Evolutionary conservation across 2,329 filamentous ascomycete species (phyloP), one percentile per base, ranked within the genome.

Genomic region (Colletotrichum filicis): DNA sequence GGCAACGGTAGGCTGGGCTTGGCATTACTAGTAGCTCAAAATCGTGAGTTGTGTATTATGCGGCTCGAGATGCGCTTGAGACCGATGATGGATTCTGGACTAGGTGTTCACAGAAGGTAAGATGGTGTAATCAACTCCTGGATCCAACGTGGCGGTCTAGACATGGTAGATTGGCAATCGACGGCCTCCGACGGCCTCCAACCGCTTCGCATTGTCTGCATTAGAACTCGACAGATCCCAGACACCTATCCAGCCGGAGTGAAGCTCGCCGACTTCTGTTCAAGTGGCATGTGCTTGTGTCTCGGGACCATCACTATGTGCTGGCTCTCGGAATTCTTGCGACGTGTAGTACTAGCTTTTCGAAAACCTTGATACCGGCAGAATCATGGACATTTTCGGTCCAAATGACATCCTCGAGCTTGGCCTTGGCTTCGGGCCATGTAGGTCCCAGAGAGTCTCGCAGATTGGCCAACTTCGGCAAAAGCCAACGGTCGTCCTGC

Each of bases 341-440:
- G 7, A 66, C 14, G 32, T 73, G 35, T 19, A 73, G 16, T 9
- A 69, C 59, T 5, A 71, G 30, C 32, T 57, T 63, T 35, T 74
- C 68, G 16, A 73, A 78, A 0, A 75, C 70, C 24, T 57, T 26
- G n/a, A 61, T 26, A 3, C 79, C 79, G 8, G 71, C 46, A 0
- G 11, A 5, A n/a, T 79, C 77, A 37, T 80, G 79, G 1, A 78
- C 63, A 9, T 68, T 19, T 26, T 79, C 72, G 60, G 79, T 75
- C 79, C 79, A 80, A 74, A 80, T 76, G 24, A 80, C 32, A 4
- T 75, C 68, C 9, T 58, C 75, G 14, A 77, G 69, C 1, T 71
- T 68, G 12, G 56, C 64, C n/a, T 74, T 68, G 2, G 77, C 77
- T n/a, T 79, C 74, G 1, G 63, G 46, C 79, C 79, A 80, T 0